Evolutionary conservation across 1,139 yeast genomes (phyloP).

Genomic region (Suhomyces ambrosiae): DNA sequence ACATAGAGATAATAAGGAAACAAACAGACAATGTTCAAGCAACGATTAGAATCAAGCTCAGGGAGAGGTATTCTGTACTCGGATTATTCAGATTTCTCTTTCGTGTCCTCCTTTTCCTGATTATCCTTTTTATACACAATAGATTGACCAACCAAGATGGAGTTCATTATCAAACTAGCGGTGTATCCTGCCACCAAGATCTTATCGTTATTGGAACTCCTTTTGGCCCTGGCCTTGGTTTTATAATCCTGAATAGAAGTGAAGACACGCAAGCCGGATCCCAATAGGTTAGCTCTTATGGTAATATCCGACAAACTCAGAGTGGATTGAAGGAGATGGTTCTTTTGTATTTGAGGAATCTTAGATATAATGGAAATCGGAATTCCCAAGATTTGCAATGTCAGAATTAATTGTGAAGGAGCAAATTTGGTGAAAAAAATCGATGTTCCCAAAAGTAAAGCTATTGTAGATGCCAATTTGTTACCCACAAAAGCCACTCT

Average conservation of each 20-base stretch:
- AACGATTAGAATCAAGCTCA: too few species aligned
- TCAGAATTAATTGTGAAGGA: constrained; percentile 32
- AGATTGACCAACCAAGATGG: constrained; percentile 26
- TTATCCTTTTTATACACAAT: constrained; percentile 14
- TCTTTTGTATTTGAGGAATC: constrained; percentile 56
- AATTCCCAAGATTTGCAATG: constrained; percentile 52
- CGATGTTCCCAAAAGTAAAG: constrained; percentile 29
- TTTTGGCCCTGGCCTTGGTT: constrained; percentile 12
- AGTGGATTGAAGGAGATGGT: constrained; percentile 51
- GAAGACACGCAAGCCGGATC: constrained; percentile 58
- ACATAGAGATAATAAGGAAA: too few species aligned
- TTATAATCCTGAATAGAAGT: constrained; percentile 46
- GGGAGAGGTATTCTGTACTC: too few species aligned
- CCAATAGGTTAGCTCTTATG: constrained; percentile 56
- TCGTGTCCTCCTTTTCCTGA: constrained; percentile 2
- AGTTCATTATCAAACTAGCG: constrained; percentile 25
- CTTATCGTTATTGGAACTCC: constrained; percentile 16
- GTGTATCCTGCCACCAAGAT: constrained; percentile 30
- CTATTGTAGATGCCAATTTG: constrained; percentile 22
- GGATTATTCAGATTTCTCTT: too few species aligned
- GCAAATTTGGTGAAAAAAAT: constrained; percentile 36
- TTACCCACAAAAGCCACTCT: constrained; percentile 18
- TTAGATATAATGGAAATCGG: constrained; percentile 57
- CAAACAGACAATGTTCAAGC: too few species aligned
- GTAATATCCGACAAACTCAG: constrained; percentile 57